Base-by-base conservation (phyloP, 768 basidiomycete species). In the Crucibulum laeve region DNA sequence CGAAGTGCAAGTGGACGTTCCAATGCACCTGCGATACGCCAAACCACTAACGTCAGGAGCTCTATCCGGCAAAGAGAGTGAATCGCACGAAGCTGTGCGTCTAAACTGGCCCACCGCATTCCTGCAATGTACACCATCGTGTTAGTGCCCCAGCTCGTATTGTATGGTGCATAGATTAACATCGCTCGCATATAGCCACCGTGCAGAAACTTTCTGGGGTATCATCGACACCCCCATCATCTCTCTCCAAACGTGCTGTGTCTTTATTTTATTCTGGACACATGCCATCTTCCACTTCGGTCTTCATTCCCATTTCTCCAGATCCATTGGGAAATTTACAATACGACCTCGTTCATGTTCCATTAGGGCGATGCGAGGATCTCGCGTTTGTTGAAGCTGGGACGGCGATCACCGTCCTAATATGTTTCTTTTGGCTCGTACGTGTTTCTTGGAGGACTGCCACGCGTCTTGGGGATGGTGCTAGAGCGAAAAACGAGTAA, bases 1-100 rank as follows among this genome's bases (percentile, higher is more conserved):
- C 17, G 51, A 38, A 14, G 4, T 65, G 2, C 54, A 62, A 17
- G 59, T 75, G 8, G 59, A 65, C 21, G 57, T 77, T 8, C 76
- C 76, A 13, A 55, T 77, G 38, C 76, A 77, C 44, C 45, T 71
- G 19, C 69, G 75, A 10, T 77, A 76, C 48, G 73, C 68, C 4
- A 44, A 57, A 15, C 61, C 62, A 24, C 51, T 53, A 23, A 8
- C 43, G 24, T 47, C 19, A 22, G 25, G 22, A 30, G 10, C n/a
- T 14, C 14, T 5, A 19, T 11, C 7, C 34, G 30, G 37, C 26
- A 21, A 43, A 23, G 43, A 50, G n/a, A 37, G 30, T 19, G 47
- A 50, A 23, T 49, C 54, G 5, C 62, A 61, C 40, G 53, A 62
- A 46, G 47, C 50, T 5, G 60, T 60, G 23, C 50, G 55, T 18